Base-by-base conservation (phyloP, 2,329 filamentous ascomycete genomes). In the Neopestalotiopsis clavispora region DNA sequence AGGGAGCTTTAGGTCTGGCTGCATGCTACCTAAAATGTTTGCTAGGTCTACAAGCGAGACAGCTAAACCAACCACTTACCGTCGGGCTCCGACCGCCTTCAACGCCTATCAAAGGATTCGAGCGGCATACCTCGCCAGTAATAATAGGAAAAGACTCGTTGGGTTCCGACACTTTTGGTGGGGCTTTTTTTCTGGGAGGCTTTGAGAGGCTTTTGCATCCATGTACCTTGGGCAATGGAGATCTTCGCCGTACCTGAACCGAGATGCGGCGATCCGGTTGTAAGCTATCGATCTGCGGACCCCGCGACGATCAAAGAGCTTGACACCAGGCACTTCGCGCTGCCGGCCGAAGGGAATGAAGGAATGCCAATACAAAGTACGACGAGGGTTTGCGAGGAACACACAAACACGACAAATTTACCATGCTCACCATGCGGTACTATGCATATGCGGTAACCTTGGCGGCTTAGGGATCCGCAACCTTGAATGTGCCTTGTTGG, bases 191-290 rank as follows among this genome's bases (percentile, higher is more conserved):
- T 10, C 6, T 38, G 34, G 34, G 34, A 38, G 34, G 34, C 34
- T 10, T 38, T 38, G 34, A 38, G 45, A 52, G 45, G 45, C 45
- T 17, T 52, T 52, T 52, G 45, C 20, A 52, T 52, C 45, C n/a
- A 23, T 17, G 14, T 13, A 9, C 17, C 17, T n/a, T 20, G 17
- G 20, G 45, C 17, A 20, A 52, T 17, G 20, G 45, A 20, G 45
- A 52, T 52, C 45, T 52, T 52, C 45, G 45, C 45, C 45, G 45
- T 52, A 52, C 45, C 45, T 52, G 45, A 52, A 52, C 45, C n/a
- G 45, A 52, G 45, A 52, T 52, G 45, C 45, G 45, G 45, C 45
- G 45, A 52, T 52, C 45, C 45, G 45, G 45, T 52, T 52, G 23
- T 17, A 52, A 52, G 45, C 45, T 52, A 52, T 52, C 45, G 45